Conservation (phyloP, 2,329 filamentous ascomycete species). For the Knoxdaviesia capensis region DNA sequence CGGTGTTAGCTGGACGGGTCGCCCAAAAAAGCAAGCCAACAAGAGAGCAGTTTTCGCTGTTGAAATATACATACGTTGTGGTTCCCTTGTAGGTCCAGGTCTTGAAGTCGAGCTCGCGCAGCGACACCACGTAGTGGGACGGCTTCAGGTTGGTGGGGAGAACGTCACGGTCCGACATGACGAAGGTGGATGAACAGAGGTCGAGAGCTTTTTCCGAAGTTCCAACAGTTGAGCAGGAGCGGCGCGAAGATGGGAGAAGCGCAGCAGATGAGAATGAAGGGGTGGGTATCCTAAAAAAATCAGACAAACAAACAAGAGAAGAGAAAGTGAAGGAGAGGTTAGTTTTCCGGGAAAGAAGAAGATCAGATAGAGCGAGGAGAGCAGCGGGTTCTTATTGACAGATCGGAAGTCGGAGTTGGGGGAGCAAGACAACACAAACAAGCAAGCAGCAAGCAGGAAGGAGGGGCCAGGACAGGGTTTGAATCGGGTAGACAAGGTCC, state of each 20-base stretch:
- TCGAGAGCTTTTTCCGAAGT: constrained; percentile 9
- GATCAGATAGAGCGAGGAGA: too few species aligned
- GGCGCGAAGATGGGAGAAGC: constrained; percentile 3
- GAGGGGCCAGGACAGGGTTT: too few species aligned
- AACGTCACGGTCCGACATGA: constrained; percentile 40
- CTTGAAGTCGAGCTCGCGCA: constrained; percentile 62
- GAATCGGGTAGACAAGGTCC: too few species aligned
- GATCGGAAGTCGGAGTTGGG: too few species aligned
- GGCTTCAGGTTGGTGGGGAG: constrained; percentile 53
- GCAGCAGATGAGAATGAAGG: background rate
- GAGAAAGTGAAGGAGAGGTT: background rate
- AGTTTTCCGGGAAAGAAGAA: too few species aligned
- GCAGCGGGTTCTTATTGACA: too few species aligned
- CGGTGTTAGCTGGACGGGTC: background rate
- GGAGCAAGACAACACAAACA: too few species aligned
- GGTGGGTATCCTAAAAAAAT: background rate
- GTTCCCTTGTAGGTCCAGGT: constrained; percentile 63
- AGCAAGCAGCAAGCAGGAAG: too few species aligned
- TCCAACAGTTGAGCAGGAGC: constrained; percentile 8
- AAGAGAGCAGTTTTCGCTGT: background rate
- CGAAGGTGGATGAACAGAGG: constrained; percentile 6
- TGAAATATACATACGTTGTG: constrained; percentile 29
- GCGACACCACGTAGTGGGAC: constrained; percentile 63
- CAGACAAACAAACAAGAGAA: background rate
- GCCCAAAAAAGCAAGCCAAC: background rate